phyloP scores from a whole-genome alignment of 192 early-diverging fungal species.

The Podila verticillata region DNA sequence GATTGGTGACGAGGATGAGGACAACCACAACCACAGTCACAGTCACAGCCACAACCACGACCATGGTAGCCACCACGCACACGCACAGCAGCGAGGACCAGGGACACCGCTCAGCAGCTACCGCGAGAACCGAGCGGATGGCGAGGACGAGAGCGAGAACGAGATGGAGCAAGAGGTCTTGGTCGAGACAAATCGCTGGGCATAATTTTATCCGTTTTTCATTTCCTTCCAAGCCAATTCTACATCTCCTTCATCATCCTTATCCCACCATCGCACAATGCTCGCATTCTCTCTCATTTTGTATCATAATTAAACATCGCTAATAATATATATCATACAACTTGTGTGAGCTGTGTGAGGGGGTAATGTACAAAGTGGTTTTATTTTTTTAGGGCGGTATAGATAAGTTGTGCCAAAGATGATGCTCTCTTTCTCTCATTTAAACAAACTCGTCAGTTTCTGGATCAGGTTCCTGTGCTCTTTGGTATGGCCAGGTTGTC shows the following conservation, averaged over 20 bases:
- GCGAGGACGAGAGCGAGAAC: constrained; percentile 31
- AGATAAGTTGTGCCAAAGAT: no score
- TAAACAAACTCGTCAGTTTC: constrained; percentile 46
- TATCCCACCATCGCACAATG: not conserved
- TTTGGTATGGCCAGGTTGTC: constrained; percentile 18
- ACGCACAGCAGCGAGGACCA: constrained; percentile 6
- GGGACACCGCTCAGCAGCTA: constrained; percentile 36
- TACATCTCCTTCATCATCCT: not conserved
- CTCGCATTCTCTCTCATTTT: no score
- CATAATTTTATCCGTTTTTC: constrained; percentile 4
- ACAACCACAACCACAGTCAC: constrained; percentile 5
- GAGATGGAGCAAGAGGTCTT: constrained; percentile 42
- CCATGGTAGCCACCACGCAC: not conserved
- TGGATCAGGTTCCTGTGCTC: constrained; percentile 45
- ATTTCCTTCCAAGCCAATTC: not conserved
- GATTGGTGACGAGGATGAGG: constrained; percentile 35
- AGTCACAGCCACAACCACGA: not conserved
- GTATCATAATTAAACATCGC: no score
- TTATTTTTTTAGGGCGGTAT: not conserved
- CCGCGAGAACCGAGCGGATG: constrained; percentile 25
- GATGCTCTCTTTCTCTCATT: constrained; percentile 9
- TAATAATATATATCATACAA: no score
- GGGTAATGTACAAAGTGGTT: not conserved
- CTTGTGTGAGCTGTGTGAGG: no score
- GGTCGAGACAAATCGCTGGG: constrained; percentile 16